Base-by-base conservation (phyloP, 2,329 filamentous ascomycete genomes). In the Ilyonectria destructans region DNA sequence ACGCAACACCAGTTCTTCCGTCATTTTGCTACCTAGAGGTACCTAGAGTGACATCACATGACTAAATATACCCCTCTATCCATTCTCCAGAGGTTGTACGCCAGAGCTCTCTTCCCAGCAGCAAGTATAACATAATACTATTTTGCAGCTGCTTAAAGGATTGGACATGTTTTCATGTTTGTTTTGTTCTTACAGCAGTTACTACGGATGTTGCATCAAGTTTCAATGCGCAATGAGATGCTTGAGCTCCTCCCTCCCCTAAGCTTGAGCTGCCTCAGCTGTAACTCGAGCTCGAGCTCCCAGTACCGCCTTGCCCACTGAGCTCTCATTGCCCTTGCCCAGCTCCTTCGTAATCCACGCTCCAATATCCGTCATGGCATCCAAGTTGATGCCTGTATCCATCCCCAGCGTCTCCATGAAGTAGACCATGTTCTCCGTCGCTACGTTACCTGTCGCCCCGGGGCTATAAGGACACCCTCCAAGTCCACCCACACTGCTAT, bases 401-500 rank as follows among this genome's bases (percentile, higher is more conserved):
- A 93, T 90, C 0, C 94, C 94, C 62, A 95, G 79, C 68, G 89
- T 92, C 78, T 94, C 90, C 78, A 93, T 82, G 69, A 93, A 91
- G 77, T 96, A 94, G 2, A 96, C 91, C 81, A 97, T 82, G 78
- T 97, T 92, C 81, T 97, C 94, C 0, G 93, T 95, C 1, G 93
- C 91, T 13, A 96, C 93, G 78, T 97, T 97, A 1, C 94, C 94
- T 46, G 93, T 96, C 0, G 94, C 94, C 0, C 94, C 94, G 0
- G 93, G 94, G 69, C 91, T 93, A 77, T 93, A 97, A 0, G 94
- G 94, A 77, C 94, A 97, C 0, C 94, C 94, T 1, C 94, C 94
- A 1, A 97, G 84, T 0, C 94, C 94, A 2, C 89, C 93, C 1
- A 97, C 92, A 60, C 92, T 93, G 71, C 89, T 89, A 77, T 97